Base-by-base conservation (phyloP, 108 stramenopile genomes). In the Asterionellopsis glacialis region DNA sequence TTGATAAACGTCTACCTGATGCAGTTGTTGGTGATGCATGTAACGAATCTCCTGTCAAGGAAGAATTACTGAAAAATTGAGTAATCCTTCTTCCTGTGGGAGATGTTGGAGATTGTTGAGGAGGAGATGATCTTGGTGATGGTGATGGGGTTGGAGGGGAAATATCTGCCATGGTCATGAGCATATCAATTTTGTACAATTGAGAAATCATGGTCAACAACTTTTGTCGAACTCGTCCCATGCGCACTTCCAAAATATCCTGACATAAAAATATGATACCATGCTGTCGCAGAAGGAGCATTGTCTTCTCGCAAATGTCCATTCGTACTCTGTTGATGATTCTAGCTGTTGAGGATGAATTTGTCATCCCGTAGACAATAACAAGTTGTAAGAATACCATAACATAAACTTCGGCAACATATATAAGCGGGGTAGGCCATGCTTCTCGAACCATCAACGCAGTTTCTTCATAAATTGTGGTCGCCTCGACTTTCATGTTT, bases 181-280 rank as follows among this genome's bases (percentile, higher is more conserved):
- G 47, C 47, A 48, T 48, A 5, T 48, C 47, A 21, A 48, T 48
- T 9, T 48, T 48, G 9, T 48, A 48, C 19, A 48, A 21, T 21
- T 48, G 47, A 5, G 16, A 21, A 48, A 48, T 48, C 47, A 48
- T 48, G 6, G 6, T 9, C 19, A 48, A 9, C 47, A 48, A 9
- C 47, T 48, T 48, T 5, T 21, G 16, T 9, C 21, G 16, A 21
- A 48, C 47, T 19, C 47, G 47, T 21, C 47, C 47, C 47, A 48
- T 48, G 9, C 47, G 47, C 19, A 9, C 9, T 21, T 48, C 47
- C 19, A 48, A 9, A 7, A 48, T 48, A 21, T 48, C 47, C 47
- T 48, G 47, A 21, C 47, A 16, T 19, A 48, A 21, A 48, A 48
- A 48, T 16, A 48, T 9, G 9, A 48, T 48, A 5, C 47, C 47